Evolutionary conservation across 2,329 filamentous ascomycete genomes (phyloP).

Genomic region (Pseudogymnoascus pannorum): DNA sequence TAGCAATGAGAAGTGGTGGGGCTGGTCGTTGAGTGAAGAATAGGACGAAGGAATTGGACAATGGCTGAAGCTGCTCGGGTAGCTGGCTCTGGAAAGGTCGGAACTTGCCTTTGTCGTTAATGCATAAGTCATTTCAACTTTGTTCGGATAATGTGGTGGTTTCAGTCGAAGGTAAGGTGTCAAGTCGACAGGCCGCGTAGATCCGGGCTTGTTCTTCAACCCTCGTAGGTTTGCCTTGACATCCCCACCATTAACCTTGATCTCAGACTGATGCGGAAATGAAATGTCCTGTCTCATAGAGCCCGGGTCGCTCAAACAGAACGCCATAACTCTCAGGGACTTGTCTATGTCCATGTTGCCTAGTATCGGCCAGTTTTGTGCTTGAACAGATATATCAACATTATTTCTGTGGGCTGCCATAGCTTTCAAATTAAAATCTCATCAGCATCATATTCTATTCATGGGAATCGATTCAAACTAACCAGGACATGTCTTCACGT

Average conservation of each 20-base stretch:
- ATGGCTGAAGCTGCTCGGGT: conserved; percentile 12
- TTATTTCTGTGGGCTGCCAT: conserved; percentile 35
- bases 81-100: conserved; percentile 13
- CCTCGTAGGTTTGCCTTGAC: conserved; percentile 91
- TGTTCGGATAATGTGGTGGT: conserved; percentile 63
- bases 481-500: conserved; percentile 66
- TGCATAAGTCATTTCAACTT: conserved; percentile 81
- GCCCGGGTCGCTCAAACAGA: conserved; percentile 62
- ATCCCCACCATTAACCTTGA: conserved; percentile 82
- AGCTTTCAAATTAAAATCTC: conserved; percentile 20
- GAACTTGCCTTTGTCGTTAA: conserved; percentile 72
- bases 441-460: background rate
- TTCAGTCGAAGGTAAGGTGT: conserved; percentile 67
- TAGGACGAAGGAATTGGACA: conserved; percentile 11
- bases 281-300: conserved; percentile 65
- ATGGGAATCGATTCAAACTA: conserved; percentile 28
- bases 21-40: background rate
- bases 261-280: conserved; percentile 87
- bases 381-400: conserved; percentile 49
- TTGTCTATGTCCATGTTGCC: conserved; percentile 20
- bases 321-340: conserved; percentile 65
- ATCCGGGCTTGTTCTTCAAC: conserved; percentile 91
- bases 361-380: conserved; percentile 39
- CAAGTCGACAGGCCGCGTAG: conserved; percentile 87
- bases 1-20: background rate